Evolutionary conservation across 2,329 filamentous ascomycete genomes (phyloP), one percentile per base, ranked within the genome.

Genomic region (Thelonectria discophora): DNA sequence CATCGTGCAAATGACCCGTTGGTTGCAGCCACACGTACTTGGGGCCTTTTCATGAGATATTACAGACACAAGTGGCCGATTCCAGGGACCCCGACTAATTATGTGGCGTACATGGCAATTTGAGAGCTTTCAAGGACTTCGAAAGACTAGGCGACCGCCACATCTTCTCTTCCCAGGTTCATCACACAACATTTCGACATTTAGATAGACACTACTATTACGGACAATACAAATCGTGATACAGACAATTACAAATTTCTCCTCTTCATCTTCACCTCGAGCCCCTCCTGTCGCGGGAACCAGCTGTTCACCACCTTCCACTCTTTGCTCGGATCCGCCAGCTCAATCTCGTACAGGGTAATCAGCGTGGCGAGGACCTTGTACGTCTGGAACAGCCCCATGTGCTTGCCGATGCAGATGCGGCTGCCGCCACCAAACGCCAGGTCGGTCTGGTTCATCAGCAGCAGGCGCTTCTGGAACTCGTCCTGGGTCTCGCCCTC

Each of bases 351-450:
- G 57, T 80, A 83, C 48, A 65, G 69, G 3, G 68, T 70, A 63
- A 81, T 76, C n/a, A 82, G 57, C 17, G 78, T 81, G 3, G 79
- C 75, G 20, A 84, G 71, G 12, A 84, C 69, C 68, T 85, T 85
- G 63, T 79, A 80, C 3, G 76, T 77, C 64, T 81, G 77, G 39
- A 80, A 65, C 39, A 78, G 68, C 1, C 74, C 77, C 43, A 82
- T 63, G 56, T 81, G 71, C 30, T 74, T 76, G 3, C 80, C 81
- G 34, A 82, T 75, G 50, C 80, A 83, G 10, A 76, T 69, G 1
- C 80, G 72, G 2, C 73, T 76, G 13, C 80, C 81, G 3, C 72
- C 77, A 5, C 80, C 80, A 66, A 82, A 82, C 1, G 74, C 72
- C 27, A 81, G 66, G 62, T 79, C 76, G 1, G 73, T 58, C 46